Evolutionary conservation across 192 early-diverging fungal species (phyloP).

Genomic region (Haplosporangium gracile): DNA sequence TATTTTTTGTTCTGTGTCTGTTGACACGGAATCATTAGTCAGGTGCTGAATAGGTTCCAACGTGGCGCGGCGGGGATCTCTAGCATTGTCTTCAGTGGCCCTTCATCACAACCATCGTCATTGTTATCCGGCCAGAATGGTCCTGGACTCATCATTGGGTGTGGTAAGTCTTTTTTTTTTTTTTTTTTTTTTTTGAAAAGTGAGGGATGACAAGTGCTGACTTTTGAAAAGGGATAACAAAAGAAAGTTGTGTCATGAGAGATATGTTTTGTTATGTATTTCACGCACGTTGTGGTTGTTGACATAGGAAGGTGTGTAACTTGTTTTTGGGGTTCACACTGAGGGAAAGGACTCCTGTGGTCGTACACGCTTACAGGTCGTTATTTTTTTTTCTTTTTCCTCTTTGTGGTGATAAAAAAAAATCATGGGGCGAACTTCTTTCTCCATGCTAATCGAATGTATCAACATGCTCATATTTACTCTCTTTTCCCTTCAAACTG

Average conservation of each 20-base stretch:
- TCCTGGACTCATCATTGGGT: conserved; percentile 32
- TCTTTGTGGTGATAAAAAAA: not conserved
- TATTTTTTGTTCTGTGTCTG: not conserved
- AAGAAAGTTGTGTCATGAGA: not conserved
- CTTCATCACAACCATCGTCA: not conserved
- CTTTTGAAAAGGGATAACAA: not conserved
- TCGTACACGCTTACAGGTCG: not conserved
- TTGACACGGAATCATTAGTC: conserved; percentile 5
- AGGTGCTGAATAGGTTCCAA: conserved; percentile 42
- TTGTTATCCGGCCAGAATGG: not conserved
- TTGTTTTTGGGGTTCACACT: not conserved
- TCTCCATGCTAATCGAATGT: not conserved
- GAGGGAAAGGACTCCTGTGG: not conserved
- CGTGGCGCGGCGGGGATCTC: conserved; percentile 43
- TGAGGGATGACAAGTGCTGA: not conserved
- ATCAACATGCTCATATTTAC: not conserved
- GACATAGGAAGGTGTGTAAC: not conserved
- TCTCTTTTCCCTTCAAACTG: not conserved
- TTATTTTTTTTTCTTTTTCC: not conserved
- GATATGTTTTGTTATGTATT: not conserved
- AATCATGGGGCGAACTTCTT: not conserved
- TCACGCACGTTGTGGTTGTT: not conserved
- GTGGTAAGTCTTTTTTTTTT: conserved; percentile 19
- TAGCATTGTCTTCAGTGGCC: conserved; percentile 21
- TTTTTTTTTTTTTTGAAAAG: not conserved